Conservation (phyloP, 2,329 filamentous ascomycete genomes). For the Lasiodiplodia citricola region DNA sequence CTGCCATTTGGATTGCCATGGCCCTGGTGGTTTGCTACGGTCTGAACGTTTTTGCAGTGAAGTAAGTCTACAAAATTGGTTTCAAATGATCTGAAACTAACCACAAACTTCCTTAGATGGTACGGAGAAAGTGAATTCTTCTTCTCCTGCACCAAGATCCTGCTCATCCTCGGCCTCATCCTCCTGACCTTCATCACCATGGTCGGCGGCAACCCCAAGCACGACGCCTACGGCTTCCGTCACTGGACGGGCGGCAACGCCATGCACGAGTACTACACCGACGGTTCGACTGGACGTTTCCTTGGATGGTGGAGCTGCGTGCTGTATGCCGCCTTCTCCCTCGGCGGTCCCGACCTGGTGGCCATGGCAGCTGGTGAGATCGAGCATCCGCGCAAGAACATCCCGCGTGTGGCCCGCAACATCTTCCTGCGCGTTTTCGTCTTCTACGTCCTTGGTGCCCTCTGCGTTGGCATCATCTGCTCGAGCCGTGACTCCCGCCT, state of each 20-base stretch:
- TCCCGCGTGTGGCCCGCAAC: constrained; percentile 77
- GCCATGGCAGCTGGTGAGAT: constrained; percentile 56
- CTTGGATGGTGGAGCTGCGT: constrained; percentile 62
- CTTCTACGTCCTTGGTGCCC: constrained; percentile 52
- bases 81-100: constrained; percentile 58
- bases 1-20: constrained; percentile 24
- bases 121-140: constrained; percentile 55
- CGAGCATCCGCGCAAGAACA: constrained; percentile 49
- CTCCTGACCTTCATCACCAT: constrained; percentile 55
- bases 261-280: constrained; percentile 66
- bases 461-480: constrained; percentile 64
- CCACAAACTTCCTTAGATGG: constrained; percentile 63
- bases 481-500: constrained; percentile 55
- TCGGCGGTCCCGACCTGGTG: constrained; percentile 56
- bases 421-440: constrained; percentile 77
- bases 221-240: constrained; percentile 51
- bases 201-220: constrained; percentile 51
- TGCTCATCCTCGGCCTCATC: constrained; percentile 54
- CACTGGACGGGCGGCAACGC: constrained; percentile 49
- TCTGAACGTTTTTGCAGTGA: constrained; percentile 25
- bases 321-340: constrained; percentile 55
- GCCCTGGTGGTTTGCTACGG: constrained; percentile 13
- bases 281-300: constrained; percentile 62
- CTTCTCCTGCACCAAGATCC: constrained; percentile 53
- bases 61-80: neutral